Conservation (phyloP, 2,329 filamentous ascomycete genomes). For the Epichloe coenophiala region DNA sequence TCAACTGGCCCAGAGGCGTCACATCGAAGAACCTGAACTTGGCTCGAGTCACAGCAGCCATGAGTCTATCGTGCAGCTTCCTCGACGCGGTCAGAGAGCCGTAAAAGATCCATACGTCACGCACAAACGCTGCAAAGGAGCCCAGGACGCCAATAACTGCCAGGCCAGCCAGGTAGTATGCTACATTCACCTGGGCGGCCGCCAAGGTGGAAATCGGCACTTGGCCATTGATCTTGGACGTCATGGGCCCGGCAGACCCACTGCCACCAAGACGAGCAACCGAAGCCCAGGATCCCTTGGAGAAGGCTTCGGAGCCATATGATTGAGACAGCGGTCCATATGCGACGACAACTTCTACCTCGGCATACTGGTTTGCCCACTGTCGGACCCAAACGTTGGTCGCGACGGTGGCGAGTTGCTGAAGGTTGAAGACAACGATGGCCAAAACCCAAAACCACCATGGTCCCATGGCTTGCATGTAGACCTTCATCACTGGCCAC, state of each 20-base stretch:
- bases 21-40: conserved; percentile 98
- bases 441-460: conserved; percentile 91
- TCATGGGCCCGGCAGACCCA: conserved; percentile 11
- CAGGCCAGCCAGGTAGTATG: conserved; percentile 76
- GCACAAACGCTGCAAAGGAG: conserved; percentile 65
- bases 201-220: conserved; percentile 11
- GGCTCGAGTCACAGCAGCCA: conserved; percentile 69
- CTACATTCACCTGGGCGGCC: conserved; percentile 55
- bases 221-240: conserved; percentile 6
- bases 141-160: conserved; percentile 66
- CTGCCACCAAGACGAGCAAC: conserved; percentile 19
- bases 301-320: conserved; percentile 14
- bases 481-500: conserved; percentile 72
- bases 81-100: conserved; percentile 82
- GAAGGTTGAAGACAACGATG: conserved; percentile 58
- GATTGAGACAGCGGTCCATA: conserved; percentile 11
- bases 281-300: conserved; percentile 21
- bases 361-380: conserved; percentile 83
- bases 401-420: conserved; percentile 75
- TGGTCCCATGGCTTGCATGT: conserved; percentile 80
- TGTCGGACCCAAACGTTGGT: conserved; percentile 90
- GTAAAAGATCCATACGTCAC: conserved; percentile 77
- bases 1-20: conserved; percentile 87
- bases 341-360: conserved; percentile 14
- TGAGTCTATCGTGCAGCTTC: conserved; percentile 66